phyloP scores from a whole-genome alignment of 192 early-diverging fungal species.

The Entomortierella lignicola region DNA sequence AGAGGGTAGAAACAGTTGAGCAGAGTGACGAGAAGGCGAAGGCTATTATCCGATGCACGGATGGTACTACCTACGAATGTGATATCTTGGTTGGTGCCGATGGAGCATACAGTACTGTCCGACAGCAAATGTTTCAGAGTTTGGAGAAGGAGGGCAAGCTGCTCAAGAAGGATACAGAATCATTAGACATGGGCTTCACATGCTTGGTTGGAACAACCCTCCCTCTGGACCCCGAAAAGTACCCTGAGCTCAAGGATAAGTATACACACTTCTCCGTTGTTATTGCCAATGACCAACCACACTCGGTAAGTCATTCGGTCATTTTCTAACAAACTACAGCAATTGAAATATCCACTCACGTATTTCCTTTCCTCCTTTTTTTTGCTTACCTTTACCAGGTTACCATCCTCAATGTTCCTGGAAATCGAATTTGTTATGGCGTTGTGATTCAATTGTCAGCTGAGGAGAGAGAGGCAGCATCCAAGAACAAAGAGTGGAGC shows the following conservation, averaged over 20 bases:
- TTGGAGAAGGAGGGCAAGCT: constrained; percentile 5
- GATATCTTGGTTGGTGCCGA: constrained; percentile 54
- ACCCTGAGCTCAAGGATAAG: constrained; percentile 10
- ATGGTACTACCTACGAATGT: constrained; percentile 29
- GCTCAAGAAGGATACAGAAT: constrained; percentile 12
- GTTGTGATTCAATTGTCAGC: constrained; percentile 16
- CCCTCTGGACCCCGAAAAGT: constrained; percentile 13
- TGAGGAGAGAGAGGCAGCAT: constrained; percentile 9
- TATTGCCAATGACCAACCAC: constrained; percentile 14
- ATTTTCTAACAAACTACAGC: too few relatives aligned
- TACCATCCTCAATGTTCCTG: constrained; percentile 11
- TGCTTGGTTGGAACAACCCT: constrained; percentile 27
- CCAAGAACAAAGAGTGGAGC: constrained; percentile 33
- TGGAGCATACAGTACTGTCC: constrained; percentile 47
- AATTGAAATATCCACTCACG: too few relatives aligned
- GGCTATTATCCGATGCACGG: constrained; percentile 17
- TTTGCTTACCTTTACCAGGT: not conserved
- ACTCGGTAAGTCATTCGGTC: constrained; percentile 12
- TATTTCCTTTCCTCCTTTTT: too few relatives aligned
- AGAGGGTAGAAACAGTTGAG: constrained; percentile 16
- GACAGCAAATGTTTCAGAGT: constrained; percentile 20
- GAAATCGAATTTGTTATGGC: constrained; percentile 11
- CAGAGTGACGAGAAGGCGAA: constrained; percentile 28
- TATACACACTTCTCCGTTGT: not conserved
- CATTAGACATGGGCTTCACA: constrained; percentile 2